A percentile compares a stretch with the other conserved stretches of the same genome.
phyloP scores from a whole-genome alignment of 2,329 filamentous ascomycete genomes.

The Colletotrichum godetiae region DNA sequence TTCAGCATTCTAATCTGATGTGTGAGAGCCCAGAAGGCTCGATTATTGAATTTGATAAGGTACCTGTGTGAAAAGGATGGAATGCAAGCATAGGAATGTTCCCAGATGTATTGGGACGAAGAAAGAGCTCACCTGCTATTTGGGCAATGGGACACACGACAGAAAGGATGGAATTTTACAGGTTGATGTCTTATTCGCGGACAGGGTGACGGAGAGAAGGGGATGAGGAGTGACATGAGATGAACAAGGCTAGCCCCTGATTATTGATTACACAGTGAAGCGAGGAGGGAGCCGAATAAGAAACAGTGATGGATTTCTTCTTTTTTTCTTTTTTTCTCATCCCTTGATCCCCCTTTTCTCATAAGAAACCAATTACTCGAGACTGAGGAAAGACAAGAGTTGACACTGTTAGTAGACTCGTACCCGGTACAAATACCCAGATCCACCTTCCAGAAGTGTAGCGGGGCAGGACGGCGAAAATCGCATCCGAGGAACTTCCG shows the following conservation, averaged over 20 bases:
- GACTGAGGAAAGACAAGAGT: not conserved
- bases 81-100: not conserved
- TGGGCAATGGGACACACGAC: not conserved
- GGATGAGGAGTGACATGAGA: conserved; percentile 17
- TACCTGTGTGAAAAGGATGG: not conserved
- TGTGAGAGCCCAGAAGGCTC: not conserved
- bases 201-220: not conserved
- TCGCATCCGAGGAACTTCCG: conserved; percentile 2
- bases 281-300: not conserved
- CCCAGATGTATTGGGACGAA: not conserved
- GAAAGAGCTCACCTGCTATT: conserved; percentile 9
- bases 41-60: not conserved
- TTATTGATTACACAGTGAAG: not conserved
- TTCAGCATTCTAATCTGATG: not conserved
- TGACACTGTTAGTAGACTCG: not conserved
- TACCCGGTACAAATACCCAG: not conserved
- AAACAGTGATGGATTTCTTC: not conserved
- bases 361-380: not conserved
- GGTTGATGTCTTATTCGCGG: not conserved
- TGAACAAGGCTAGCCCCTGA: conserved; percentile 9
- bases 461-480: not conserved
- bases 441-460: not conserved
- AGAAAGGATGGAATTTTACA: not conserved
- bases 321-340: not conserved
- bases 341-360: not conserved